Conservation (phyloP, 371 early-diverging fungal species). For the Circinella umbellata region DNA sequence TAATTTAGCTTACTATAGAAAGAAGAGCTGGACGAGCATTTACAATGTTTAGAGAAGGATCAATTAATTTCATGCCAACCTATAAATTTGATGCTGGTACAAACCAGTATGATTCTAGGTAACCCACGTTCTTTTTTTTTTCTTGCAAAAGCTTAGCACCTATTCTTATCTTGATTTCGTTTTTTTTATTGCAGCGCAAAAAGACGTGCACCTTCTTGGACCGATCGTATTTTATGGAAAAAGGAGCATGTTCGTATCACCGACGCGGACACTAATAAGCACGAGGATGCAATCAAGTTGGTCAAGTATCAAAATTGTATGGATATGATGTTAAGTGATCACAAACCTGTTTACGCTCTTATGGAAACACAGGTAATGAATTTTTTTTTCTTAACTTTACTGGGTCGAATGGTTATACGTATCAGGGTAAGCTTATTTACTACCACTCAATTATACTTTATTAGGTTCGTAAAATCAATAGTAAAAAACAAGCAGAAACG, state of each 20-base stretch:
- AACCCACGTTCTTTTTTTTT: conserved; percentile 9
- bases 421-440: background rate
- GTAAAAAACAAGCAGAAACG: conserved; percentile 57
- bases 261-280: conserved; percentile 17
- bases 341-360: conserved; percentile 88
- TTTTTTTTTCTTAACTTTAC: background rate
- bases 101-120: conserved; percentile 83
- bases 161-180: background rate
- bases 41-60: conserved; percentile 81
- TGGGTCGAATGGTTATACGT: too few relatives aligned
- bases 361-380: conserved; percentile 52
- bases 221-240: conserved; percentile 92
- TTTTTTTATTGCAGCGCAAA: conserved; percentile 64
- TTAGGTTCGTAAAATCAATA: conserved; percentile 52
- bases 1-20: conserved; percentile 39
- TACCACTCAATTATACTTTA: background rate
- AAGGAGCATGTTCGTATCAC: conserved; percentile 31
- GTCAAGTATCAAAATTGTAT: conserved; percentile 62
- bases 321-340: conserved; percentile 83
- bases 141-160: background rate
- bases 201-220: conserved; percentile 89
- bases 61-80: conserved; percentile 85
- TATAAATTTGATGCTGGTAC: conserved; percentile 94
- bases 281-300: conserved; percentile 36
- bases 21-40: conserved; percentile 65